phyloP scores from a whole-genome alignment of 306 rosid species.

The Vachellia pachyceras region DNA sequence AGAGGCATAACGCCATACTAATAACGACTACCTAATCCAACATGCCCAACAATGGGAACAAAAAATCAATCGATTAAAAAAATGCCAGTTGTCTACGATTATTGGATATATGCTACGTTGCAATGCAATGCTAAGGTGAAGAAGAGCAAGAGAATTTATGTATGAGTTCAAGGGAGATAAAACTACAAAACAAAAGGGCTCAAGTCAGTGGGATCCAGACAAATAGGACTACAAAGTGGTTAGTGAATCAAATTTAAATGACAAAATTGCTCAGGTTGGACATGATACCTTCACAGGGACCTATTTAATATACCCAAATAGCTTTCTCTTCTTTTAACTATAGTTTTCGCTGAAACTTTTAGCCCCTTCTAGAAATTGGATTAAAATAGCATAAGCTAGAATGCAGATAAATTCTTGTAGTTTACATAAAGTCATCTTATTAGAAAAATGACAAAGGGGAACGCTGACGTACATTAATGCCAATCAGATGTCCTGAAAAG shows the following conservation, averaged over 20 bases:
- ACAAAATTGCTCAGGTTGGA: neutral
- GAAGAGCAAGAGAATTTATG: neutral
- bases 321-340: neutral
- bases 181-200: neutral
- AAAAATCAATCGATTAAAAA: neutral
- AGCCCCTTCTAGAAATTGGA: neutral
- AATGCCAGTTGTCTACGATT: neutral
- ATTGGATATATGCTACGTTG: neutral
- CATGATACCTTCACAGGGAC: conserved; percentile 2
- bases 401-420: neutral
- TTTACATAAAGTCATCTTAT: neutral
- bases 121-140: neutral
- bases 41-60: neutral
- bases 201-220: neutral
- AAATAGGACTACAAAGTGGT: neutral
- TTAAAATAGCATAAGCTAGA: conserved; percentile 23
- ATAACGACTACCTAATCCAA: conserved; percentile 8
- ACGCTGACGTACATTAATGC: neutral
- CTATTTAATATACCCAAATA: neutral
- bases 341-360: neutral
- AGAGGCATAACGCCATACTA: conserved; percentile 18
- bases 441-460: conserved; percentile 17
- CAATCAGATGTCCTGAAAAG: neutral
- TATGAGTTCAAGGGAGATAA: conserved; percentile 5
- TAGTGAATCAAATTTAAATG: neutral